Base-by-base conservation (phyloP, 2,329 filamentous ascomycete genomes). In the Fusarium sp. region DNA sequence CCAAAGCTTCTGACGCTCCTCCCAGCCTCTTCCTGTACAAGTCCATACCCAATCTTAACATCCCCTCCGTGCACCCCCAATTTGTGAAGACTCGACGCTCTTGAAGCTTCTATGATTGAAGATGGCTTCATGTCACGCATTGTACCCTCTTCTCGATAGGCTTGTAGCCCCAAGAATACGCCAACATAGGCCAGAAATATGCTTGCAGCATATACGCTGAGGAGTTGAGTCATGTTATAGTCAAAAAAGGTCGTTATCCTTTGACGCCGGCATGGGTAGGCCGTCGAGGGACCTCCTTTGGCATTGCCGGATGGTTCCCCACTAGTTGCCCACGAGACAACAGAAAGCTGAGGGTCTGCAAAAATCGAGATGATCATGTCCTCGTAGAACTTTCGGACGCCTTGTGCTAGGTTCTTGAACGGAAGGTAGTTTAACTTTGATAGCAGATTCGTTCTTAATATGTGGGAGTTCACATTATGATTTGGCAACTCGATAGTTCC, bases 61-160 rank as follows among this genome's bases (percentile, higher is more conserved):
- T 6, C 0, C 2, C 4, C 1, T 1, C 31, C 5, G 3, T 24
- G 2, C 0, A 5, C n/a, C 2, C 7, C n/a, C 2, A 19, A 10
- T 0, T 5, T 4, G 0, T 49, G 1, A 0, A 66, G 31, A 10
- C n/a, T 40, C 0, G 24, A 17, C 2, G 26, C 51, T 0, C 38
- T 6, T 0, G 40, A 62, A 0, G 63, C 57, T 10, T 43, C 44
- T 0, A 71, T 49, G 0, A 71, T 64, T 0, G 62, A 69, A 0
- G 65, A 64, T 2, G 58, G 57, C 11, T 62, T 63, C 57, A 68
- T 64, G 6, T 69, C 51, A 0, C 52, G 68, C 52, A 64, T 58
- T 2, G 4, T 0, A 0, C 67, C 68, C 1, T 67, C 61, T 2
- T 67, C 61, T 0, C 5, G 33, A 8, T 34, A 57, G 0, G 55